phyloP scores from a whole-genome alignment of 441 rosid genomes.

The Croton laevigatus region DNA sequence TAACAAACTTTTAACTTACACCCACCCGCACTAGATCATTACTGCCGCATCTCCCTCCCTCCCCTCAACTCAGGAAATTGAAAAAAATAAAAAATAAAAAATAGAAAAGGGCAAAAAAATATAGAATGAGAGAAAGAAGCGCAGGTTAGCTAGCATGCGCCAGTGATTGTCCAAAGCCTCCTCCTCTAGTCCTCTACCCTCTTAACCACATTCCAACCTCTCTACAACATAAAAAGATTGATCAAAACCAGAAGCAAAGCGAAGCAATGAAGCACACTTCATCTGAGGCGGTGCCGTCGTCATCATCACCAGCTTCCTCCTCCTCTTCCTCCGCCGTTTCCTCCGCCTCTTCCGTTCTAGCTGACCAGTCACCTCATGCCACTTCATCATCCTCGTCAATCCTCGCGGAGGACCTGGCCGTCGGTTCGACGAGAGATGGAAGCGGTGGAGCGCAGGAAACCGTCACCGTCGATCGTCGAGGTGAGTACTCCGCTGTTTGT shows the following conservation, averaged over 20 bases:
- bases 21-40: constrained; percentile 7
- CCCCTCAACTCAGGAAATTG: neutral
- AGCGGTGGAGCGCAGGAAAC: constrained; percentile 77
- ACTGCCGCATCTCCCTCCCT: neutral
- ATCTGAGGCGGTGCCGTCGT: constrained; percentile 32
- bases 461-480: constrained; percentile 80
- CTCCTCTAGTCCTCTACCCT: constrained; percentile 22
- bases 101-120: neutral
- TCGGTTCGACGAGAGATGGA: constrained; percentile 57
- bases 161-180: constrained; percentile 29
- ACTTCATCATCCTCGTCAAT: constrained; percentile 33
- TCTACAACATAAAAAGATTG: constrained; percentile 1
- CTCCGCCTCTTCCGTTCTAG: constrained; percentile 10
- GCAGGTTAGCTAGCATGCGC: constrained; percentile 39
- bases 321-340: constrained; percentile 10
- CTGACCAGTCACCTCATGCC: constrained; percentile 47
- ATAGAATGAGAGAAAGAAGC: neutral
- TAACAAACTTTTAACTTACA: neutral
- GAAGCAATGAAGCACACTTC: constrained; percentile 20
- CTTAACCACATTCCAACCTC: constrained; percentile 18
- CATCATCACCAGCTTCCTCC: constrained; percentile 38
- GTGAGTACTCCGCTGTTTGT: constrained; percentile 84
- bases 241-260: constrained; percentile 10
- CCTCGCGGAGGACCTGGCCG: constrained; percentile 40
- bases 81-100: neutral